phyloP scores from a whole-genome alignment of 139 green algal genomes.

The Haematococcus sp. region DNA sequence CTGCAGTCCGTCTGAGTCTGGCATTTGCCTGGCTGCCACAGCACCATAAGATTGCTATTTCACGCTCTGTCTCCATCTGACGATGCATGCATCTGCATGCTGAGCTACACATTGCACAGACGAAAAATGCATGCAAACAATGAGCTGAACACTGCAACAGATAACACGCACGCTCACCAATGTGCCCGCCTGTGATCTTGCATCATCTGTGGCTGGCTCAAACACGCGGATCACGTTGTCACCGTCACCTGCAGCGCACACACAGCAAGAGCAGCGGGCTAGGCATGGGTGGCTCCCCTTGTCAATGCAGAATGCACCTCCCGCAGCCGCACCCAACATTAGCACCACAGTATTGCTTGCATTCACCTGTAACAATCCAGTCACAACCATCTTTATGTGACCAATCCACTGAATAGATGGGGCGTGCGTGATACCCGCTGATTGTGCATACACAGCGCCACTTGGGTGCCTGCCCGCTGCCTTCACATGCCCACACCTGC shows the following conservation, averaged over 20 bases:
- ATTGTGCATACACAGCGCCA: conserved; percentile 52
- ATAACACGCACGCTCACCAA: neutral
- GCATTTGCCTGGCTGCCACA: no score
- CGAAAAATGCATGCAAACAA: no score
- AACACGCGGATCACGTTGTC: conserved; percentile 75
- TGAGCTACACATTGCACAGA: no score
- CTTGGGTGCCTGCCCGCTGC: neutral
- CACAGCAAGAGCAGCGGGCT: neutral
- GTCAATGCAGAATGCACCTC: neutral
- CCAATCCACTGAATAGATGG: conserved; percentile 82
- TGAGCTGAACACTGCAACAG: no score
- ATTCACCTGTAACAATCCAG: conserved; percentile 63
- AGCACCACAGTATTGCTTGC: neutral
- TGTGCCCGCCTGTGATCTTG: neutral
- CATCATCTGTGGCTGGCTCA: conserved; percentile 9
- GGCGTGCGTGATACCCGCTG: conserved; percentile 68
- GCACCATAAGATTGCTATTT: no score
- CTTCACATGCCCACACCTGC: conserved; percentile 6
- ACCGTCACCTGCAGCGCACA: conserved; percentile 47
- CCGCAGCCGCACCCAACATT: neutral
- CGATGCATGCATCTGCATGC: no score
- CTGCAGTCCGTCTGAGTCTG: no score
- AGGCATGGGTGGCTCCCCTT: neutral
- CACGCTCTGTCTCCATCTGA: no score
- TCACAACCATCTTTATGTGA: conserved; percentile 19